Evolutionary conservation across 495 filamentous ascomycete species (phyloP).

Genomic region (Chaetomium fimeti): DNA sequence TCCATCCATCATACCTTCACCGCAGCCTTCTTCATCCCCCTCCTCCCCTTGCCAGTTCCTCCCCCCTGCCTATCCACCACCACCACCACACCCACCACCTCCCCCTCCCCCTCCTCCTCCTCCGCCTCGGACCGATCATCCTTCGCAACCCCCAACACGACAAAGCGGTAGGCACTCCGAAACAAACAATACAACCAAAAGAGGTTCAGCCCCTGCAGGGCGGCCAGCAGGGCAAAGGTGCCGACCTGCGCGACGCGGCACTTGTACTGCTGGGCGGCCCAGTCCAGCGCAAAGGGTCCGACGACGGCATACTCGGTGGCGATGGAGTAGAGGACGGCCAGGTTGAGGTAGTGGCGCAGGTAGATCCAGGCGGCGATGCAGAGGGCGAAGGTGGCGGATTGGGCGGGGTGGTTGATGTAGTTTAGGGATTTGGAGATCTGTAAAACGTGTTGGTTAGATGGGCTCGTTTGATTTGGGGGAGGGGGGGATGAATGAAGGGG

Average conservation of each 20-base stretch:
- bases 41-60: too few relatives aligned
- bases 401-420: conserved; percentile 63
- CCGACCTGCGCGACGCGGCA: conserved; percentile 71
- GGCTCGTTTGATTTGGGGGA: background rate
- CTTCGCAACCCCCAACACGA: conserved; percentile 46
- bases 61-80: background rate
- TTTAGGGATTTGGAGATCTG: conserved; percentile 92
- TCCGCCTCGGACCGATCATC: conserved; percentile 57
- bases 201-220: conserved; percentile 75
- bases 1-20: background rate
- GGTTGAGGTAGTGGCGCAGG: conserved; percentile 85
- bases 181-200: conserved; percentile 85
- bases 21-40: background rate
- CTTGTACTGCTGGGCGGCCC: conserved; percentile 81
- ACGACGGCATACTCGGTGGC: conserved; percentile 85
- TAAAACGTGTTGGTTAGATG: background rate
- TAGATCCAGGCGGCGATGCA: conserved; percentile 79
- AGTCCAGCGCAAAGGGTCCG: conserved; percentile 82
- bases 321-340: conserved; percentile 79
- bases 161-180: conserved; percentile 62
- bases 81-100: background rate
- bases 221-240: conserved; percentile 65
- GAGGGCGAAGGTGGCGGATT: conserved; percentile 68
- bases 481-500: background rate
- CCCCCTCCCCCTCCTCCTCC: conserved; percentile 44